phyloP scores from a whole-genome alignment of 257 asterid genomes.

The Penstemon davidsonii region DNA sequence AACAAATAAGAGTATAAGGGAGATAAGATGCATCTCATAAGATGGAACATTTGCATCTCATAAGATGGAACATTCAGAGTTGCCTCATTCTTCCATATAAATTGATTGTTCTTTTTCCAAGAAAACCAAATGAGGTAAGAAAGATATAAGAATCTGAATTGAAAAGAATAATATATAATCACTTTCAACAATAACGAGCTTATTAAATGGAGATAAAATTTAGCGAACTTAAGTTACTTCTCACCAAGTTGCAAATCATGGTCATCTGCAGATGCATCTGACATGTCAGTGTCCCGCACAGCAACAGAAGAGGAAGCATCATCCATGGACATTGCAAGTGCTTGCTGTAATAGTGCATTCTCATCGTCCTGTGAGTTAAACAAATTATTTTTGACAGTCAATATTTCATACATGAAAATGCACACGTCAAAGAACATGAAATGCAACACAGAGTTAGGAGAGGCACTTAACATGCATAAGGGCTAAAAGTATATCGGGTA shows the following conservation, averaged over 20 bases:
- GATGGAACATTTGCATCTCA: too few relatives aligned
- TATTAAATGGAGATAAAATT: constrained; percentile 8
- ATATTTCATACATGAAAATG: constrained; percentile 20
- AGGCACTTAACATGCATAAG: neutral
- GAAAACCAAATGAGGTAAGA: too few relatives aligned
- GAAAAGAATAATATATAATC: neutral
- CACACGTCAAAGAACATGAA: neutral
- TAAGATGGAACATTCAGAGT: neutral
- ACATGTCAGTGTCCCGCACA: constrained; percentile 85
- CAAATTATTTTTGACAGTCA: constrained; percentile 20
- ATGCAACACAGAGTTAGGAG: constrained; percentile 5
- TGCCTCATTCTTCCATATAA: constrained; percentile 19
- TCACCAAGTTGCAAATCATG: constrained; percentile 92
- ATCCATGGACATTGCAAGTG: constrained; percentile 99
- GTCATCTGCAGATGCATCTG: constrained; percentile 93
- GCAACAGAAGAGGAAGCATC: constrained; percentile 66
- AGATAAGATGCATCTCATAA: too few relatives aligned
- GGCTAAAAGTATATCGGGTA: constrained; percentile 13
- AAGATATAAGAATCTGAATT: neutral
- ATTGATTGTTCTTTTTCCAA: neutral
- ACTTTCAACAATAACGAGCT: neutral
- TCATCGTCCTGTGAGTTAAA: constrained; percentile 80
- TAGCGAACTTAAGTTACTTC: constrained; percentile 24
- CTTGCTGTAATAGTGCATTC: constrained; percentile 92
- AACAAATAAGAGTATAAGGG: neutral